Base-by-base conservation (phyloP, 345 rosid genomes). In the Camelina sativa region DNA sequence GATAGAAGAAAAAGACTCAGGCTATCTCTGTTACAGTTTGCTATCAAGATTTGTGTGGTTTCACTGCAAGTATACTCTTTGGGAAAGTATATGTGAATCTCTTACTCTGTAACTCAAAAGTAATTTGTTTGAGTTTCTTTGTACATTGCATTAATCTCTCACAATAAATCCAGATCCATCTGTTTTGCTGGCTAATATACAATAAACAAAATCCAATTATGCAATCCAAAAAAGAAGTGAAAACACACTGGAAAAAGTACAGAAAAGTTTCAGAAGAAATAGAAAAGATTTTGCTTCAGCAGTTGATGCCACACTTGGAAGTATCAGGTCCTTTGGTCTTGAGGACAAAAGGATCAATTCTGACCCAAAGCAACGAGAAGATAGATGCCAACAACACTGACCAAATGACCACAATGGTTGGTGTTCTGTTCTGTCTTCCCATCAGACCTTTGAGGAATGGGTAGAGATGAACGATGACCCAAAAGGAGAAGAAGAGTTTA, bases 381-480 rank as follows among this genome's bases (percentile, higher is more conserved):
- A 92, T 90, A 17, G 97, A 95, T 16, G 97, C 97, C 81, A 95
- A 71, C 32, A 95, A 91, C 40, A 95, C 80, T 7, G 97, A 95
- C 99, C 99, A 95, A 54, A 95, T 92, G 54, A 95, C 97, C 59
- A 92, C 97, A 71, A 95, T 95, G 40, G 98, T 95, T 2, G 97
- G 99, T 20, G 98, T 92, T 76, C 99, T 78, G 86, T 95, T 92
- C 80, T 95, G 98, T 67, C 87, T 81, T 51, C 97, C 99, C 99
- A 92, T 95, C 37, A 95, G 84, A 81, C 98, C 98, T 84, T 95
- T 92, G 40, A 92, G 96, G 97, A 95, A 95, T 10, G 97, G 97
- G 77, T 95, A 95, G 79, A 95, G 94, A 86, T 90, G 97, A 72
- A 91, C 82, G 62, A 95, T 95, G 79, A 90, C 98, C 97, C 99